Base-by-base conservation (phyloP, 805 yeast genomes). In the Candida peoriensis region DNA sequence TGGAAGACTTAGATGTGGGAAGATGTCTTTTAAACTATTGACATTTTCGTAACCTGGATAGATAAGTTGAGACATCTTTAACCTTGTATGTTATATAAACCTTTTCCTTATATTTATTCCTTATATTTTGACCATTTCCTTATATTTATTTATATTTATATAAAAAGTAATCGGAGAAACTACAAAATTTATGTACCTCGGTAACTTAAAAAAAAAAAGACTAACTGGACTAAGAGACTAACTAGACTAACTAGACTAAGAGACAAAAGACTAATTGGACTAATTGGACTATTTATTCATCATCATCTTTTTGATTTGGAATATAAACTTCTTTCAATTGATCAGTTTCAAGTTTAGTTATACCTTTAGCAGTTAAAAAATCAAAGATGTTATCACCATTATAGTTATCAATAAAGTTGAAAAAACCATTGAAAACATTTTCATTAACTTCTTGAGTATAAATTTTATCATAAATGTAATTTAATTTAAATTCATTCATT, bases 381-480 rank as follows among this genome's bases (percentile, higher is more conserved):
- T 66, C 70, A 40, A 63, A 64, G 21, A 62, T 55, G 41, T 63
- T 67, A 52, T 76, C 77, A 15, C 78, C 85, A 27, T 73, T 73
- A 19, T 81, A 87, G 24, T 82, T 77, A 60, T 90, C 98, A 46
- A 93, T 81, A 56, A 85, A 90, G 29, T 84, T 83, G 60, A 85
- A 93, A 55, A 93, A 90, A 1, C 95, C 95, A 44, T 87, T 80
- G 63, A 85, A 89, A 4, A 81, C 82, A 52, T 88, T 86, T 50
- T 88, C 97, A 51, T 76, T 76, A 29, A 76, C 81, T 59, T 93
- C 98, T 60, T 89, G 96, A 28, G 74, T 78, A 54, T 90, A 90
- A 40, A 93, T 88, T 58, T 88, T 86, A 52, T 89, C 96, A 57
- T 93, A 93, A 44, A 93, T 90, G 58, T 72, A 80, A 56, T 80